Evolutionary conservation across 2,329 filamentous ascomycete species (phyloP).

Genomic region (Curvularia verruculosa): DNA sequence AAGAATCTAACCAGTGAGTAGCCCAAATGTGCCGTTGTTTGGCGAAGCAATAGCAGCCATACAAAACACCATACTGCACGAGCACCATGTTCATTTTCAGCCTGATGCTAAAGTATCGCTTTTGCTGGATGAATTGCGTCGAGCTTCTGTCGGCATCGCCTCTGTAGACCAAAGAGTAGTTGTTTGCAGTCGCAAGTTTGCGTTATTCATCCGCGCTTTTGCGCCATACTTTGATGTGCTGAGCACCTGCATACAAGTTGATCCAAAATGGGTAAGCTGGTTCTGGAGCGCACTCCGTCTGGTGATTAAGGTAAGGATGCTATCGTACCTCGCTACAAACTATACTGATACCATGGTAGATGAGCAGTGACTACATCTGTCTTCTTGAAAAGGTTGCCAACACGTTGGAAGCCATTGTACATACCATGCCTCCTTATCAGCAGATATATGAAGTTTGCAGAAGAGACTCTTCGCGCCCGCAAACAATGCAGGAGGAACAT

Average conservation of each 20-base stretch:
- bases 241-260: constrained; percentile 23
- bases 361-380: constrained; percentile 26
- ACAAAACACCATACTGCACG: constrained; percentile 26
- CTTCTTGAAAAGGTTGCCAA: constrained; percentile 35
- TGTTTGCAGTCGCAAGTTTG: constrained; percentile 27
- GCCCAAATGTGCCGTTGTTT: constrained; percentile 25
- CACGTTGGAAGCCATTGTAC: constrained; percentile 32
- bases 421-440: constrained; percentile 31
- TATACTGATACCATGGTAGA: constrained; percentile 17
- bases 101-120: constrained; percentile 20
- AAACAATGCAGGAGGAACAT: constrained; percentile 14
- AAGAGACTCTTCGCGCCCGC: constrained; percentile 9
- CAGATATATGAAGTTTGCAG: constrained; percentile 27
- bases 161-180: constrained; percentile 19
- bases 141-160: constrained; percentile 12
- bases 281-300: constrained; percentile 35
- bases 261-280: constrained; percentile 28
- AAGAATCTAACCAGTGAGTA: constrained; percentile 21
- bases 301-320: constrained; percentile 30
- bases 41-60: constrained; percentile 29
- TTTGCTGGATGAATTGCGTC: constrained; percentile 28
- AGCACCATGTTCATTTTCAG: constrained; percentile 23
- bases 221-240: constrained; percentile 38
- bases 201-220: constrained; percentile 30
- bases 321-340: neutral